Evolutionary conservation across 2,329 filamentous ascomycete species (phyloP), one percentile per base, ranked within the genome.

Genomic region (Penicillium hesseltinei): DNA sequence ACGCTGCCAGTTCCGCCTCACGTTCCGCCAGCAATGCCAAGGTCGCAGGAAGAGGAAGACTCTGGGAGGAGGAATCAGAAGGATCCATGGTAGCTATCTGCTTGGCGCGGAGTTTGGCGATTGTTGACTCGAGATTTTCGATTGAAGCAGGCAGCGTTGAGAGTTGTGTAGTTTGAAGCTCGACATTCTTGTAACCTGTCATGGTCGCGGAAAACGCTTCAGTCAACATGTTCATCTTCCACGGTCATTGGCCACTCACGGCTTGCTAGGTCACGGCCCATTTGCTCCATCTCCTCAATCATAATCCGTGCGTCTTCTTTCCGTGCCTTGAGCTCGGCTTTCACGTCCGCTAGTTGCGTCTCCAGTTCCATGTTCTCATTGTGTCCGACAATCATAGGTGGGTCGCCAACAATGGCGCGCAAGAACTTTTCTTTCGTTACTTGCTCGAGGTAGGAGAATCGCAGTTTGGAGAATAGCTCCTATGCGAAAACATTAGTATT

Each of bases 381-480:
- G 43, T 88, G 85, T 40, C 88, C 88, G 57, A 96, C 90, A 45
- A 97, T 88, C 17, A 92, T 82, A 0, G 93, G 94, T 48, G 92
- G 91, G 62, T 96, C 90, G 62, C 91, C 91, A 17, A 95, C 91
- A 66, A 97, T 95, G 62, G 90, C 88, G 65, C 92, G 90, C 54
- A 99, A 88, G 75, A 97, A 97, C 70, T 96, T 96, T 74, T 99
- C 94, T 77, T 97, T 99, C 44, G 93, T 97, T 61, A 97, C 92
- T 80, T 97, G 94, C 77, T 99, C 94, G 66, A 97, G 89, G 76
- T 97, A 97, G 63, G 90, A 95, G 80, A 97, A 97, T 66, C 93
- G 91, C 39, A 97, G 83, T 78, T 99, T 97, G 42, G 91, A 89
- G 76, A 97, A 99, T 21, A 97, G 84, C 76, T 97, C 92, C 77